Base-by-base conservation (phyloP, 371 early-diverging fungal genomes). In the Rhizopus arrhizus region DNA sequence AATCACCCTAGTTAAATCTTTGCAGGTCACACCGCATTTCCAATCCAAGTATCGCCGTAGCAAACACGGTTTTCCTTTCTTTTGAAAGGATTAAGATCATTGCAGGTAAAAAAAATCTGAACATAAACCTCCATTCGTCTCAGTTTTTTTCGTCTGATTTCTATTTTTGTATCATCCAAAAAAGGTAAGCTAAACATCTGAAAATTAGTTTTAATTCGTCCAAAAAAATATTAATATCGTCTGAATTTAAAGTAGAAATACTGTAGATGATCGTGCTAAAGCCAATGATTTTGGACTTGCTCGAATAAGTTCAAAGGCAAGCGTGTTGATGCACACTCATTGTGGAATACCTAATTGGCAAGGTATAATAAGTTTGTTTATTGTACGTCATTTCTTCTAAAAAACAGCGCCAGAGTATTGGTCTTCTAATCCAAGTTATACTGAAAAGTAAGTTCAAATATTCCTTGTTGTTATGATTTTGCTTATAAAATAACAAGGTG, bases 231-330 rank as follows among this genome's bases (percentile, higher is more conserved):
- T n/a, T n/a, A n/a, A n/a, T n/a, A n/a, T n/a, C n/a, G n/a, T n/a
- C n/a, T n/a, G 36, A 36, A 36, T 36, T 36, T 36, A 36, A 36
- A 36, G 36, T 36, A 36, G 50, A 36, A 36, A 36, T 36, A 36
- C 36, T 5, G 36, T 36, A 6, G 85, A 89, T 60, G 83, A 87
- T 63, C 75, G 88, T 6, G 87, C 90, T 43, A 92, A 91, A 70
- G 87, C 90, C 22, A 91, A 89, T 61, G 91, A 91, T 74, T 92
- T 91, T 78, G 91, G 91, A 5, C 63, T 92, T 65, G 89, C 91
- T 3, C 81, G 89, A 42, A 90, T 91, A 49, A 76, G 89, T 12
- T 86, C 87, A 15, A 83, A 81, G 41, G 83, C 85, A 45, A 88
- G 84, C 47, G 80, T 85, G 10, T 70, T 84, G 38, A 78, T 88